Evolutionary conservation across 2,329 filamentous ascomycete genomes (phyloP).

Genomic region (Tolypocladium pustulatum): DNA sequence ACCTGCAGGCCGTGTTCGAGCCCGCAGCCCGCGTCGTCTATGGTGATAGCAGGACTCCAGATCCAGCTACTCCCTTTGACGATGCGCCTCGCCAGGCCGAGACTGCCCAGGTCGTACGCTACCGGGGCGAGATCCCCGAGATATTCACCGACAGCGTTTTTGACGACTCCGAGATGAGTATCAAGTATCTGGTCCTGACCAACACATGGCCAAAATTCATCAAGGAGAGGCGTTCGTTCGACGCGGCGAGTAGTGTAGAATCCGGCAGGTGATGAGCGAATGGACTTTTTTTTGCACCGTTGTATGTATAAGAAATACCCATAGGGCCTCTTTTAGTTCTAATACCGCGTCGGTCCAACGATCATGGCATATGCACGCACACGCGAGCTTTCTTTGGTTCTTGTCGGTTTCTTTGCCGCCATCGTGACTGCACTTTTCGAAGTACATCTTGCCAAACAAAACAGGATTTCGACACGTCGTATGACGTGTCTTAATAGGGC

Average conservation of each 20-base stretch:
- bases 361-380: background rate
- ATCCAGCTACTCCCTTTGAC: conserved; percentile 34
- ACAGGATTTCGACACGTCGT: background rate
- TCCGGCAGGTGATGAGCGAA: conserved; percentile 1
- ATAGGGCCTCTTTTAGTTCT: background rate
- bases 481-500: background rate
- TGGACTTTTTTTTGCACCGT: background rate
- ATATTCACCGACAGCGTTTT: conserved; percentile 46
- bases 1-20: conserved; percentile 47
- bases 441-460: background rate
- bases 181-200: conserved; percentile 58
- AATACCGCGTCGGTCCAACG: background rate
- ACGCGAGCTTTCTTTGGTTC: background rate
- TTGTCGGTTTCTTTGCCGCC: background rate
- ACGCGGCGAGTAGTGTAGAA: conserved; percentile 8
- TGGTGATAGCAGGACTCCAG: conserved; percentile 26
- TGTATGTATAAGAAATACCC: background rate
- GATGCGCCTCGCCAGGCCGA: conserved; percentile 12
- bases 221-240: conserved; percentile 26
- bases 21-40: conserved; percentile 35
- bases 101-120: conserved; percentile 17
- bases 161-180: conserved; percentile 46
- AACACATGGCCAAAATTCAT: conserved; percentile 60
- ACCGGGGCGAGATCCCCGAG: conserved; percentile 35
- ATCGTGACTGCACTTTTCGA: background rate